Percentiles rank a stretch among this genome's conserved stretches.
Evolutionary conservation across 148 eudicot genomes (phyloP).

Genomic region (Silene uniflora): DNA sequence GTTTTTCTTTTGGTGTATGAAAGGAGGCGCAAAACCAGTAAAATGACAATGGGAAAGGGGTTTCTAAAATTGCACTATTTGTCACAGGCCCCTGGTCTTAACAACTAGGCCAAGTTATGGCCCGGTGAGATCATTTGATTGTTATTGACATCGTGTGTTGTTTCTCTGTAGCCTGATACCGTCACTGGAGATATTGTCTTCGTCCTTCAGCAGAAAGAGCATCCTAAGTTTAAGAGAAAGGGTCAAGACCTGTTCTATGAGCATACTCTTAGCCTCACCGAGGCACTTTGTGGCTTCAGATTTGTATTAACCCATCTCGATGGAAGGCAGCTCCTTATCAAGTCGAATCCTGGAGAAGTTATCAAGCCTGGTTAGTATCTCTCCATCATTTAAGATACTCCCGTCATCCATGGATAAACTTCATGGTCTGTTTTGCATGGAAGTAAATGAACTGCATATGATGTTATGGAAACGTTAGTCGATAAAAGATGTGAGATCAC

Average conservation of each 20-base stretch:
- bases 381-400: background rate
- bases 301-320: slow-evolving; percentile 59
- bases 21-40: too few relatives aligned
- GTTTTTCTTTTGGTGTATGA: too few relatives aligned
- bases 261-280: slow-evolving; percentile 57
- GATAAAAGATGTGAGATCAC: too few relatives aligned
- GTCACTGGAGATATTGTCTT: slow-evolving; percentile 61
- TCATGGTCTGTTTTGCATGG: too few relatives aligned
- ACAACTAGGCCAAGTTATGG: background rate
- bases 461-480: too few relatives aligned
- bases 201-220: slow-evolving; percentile 69
- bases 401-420: background rate
- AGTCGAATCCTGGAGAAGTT: slow-evolving; percentile 64
- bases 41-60: too few relatives aligned
- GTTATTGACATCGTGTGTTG: background rate
- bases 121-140: background rate
- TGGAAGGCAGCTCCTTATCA: slow-evolving; percentile 52
- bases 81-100: background rate
- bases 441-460: too few relatives aligned
- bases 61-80: too few relatives aligned
- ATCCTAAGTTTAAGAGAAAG: slow-evolving; percentile 64
- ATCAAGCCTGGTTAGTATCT: slow-evolving; percentile 53
- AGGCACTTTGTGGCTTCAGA: slow-evolving; percentile 60
- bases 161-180: slow-evolving; percentile 58
- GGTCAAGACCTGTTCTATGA: slow-evolving; percentile 67